Percentiles rank a stretch among this genome's conserved stretches.
These are phyloP conservation scores for Parasitella parasitica DNA, from an alignment of 371 early-diverging fungal species.

Conservation along the genomic window DNA sequence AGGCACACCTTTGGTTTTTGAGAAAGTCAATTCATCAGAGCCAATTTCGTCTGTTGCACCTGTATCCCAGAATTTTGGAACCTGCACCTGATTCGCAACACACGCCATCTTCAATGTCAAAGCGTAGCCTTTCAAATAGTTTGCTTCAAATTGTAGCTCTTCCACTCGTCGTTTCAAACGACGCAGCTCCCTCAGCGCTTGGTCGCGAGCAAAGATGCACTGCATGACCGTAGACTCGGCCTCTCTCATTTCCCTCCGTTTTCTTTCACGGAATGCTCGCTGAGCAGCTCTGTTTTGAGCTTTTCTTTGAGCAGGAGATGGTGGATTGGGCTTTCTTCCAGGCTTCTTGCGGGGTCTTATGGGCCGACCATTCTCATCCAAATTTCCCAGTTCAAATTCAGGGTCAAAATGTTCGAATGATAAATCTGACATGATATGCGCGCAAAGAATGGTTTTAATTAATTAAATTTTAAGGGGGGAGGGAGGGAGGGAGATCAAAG, in stretches of 20 bases:
- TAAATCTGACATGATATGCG: slow-evolving; percentile 1
- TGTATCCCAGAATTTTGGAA: slow-evolving; percentile 36
- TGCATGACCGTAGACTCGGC: slow-evolving; percentile 39
- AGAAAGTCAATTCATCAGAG: slow-evolving; percentile 27
- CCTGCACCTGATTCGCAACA: slow-evolving; percentile 32
- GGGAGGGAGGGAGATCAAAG: neutral
- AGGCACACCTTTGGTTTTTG: slow-evolving; percentile 29
- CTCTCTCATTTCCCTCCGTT: slow-evolving; percentile 43
- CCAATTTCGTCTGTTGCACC: slow-evolving; percentile 32
- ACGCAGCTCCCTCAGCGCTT: slow-evolving; percentile 19
- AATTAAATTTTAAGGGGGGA: neutral
- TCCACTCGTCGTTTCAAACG: slow-evolving; percentile 19
- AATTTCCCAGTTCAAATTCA: slow-evolving; percentile 38
- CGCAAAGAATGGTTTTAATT: neutral
- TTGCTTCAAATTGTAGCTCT: slow-evolving; percentile 33
- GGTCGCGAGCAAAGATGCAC: slow-evolving; percentile 26
- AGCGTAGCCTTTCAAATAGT: slow-evolving; percentile 34
- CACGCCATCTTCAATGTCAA: slow-evolving; percentile 39
- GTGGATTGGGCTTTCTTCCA: slow-evolving; percentile 45
- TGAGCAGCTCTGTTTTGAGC: slow-evolving; percentile 45
- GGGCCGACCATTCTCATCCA: slow-evolving; percentile 33
- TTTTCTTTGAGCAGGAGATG: slow-evolving; percentile 45
- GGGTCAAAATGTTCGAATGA: slow-evolving; percentile 44
- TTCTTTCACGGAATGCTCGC: slow-evolving; percentile 38
- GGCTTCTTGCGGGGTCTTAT: slow-evolving; percentile 40